Evolutionary conservation across 371 early-diverging fungal genomes (phyloP).

Genomic region (Mucor mucedo): DNA sequence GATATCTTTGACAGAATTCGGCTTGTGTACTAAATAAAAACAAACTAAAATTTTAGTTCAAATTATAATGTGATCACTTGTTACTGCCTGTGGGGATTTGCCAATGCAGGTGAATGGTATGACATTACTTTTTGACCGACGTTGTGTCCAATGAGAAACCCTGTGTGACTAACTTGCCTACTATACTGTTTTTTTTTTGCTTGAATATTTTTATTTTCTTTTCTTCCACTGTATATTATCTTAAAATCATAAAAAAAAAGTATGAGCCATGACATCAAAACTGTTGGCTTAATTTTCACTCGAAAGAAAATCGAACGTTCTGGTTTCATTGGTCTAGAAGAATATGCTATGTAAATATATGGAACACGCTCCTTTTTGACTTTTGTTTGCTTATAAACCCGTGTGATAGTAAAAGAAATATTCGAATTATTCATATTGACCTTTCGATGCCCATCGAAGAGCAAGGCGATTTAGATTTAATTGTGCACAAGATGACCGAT

Average conservation of each 20-base stretch:
- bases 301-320: constrained; percentile 45
- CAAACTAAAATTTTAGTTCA: too few relatives aligned
- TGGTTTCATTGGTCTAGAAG: constrained; percentile 46
- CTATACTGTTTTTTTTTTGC: too few relatives aligned
- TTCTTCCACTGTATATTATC: neutral
- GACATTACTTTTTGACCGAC: too few relatives aligned
- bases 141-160: neutral
- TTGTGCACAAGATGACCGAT: constrained; percentile 59
- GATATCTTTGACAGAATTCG: too few relatives aligned
- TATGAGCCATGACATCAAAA: constrained; percentile 31
- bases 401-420: constrained; percentile 32
- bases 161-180: neutral
- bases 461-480: constrained; percentile 43
- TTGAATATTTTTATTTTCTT: constrained; percentile 8
- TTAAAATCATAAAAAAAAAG: neutral
- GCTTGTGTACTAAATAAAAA: too few relatives aligned
- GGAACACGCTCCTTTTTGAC: neutral
- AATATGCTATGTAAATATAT: constrained; percentile 44
- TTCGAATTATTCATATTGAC: constrained; percentile 47
- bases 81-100: too few relatives aligned
- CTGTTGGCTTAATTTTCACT: constrained; percentile 48
- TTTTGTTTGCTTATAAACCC: constrained; percentile 5
- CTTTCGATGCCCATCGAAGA: constrained; percentile 40
- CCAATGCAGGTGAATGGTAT: too few relatives aligned
- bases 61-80: too few relatives aligned